These are phyloP conservation scores for Amanita subjunquillea DNA, from an alignment of 768 basidiomycete species.

Conservation along the genomic window DNA sequence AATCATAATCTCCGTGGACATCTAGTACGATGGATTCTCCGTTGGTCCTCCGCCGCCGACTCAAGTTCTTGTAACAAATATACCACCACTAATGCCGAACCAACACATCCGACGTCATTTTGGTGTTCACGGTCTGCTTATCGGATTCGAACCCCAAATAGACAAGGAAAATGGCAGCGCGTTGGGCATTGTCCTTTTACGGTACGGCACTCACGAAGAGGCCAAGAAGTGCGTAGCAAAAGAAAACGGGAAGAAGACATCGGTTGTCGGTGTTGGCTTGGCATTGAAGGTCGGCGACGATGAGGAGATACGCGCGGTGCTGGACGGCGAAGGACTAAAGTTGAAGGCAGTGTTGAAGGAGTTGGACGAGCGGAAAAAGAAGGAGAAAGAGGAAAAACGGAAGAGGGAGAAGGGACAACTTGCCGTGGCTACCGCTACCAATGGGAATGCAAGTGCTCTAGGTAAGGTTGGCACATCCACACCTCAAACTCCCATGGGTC, in stretches of 20 bases:
- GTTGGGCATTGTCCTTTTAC: constrained; percentile 74
- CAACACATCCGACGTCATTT: constrained; percentile 60
- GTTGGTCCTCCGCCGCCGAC: constrained; percentile 63
- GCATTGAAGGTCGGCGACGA: constrained; percentile 22
- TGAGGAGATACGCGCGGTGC: constrained; percentile 62
- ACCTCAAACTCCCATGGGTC: constrained; percentile 9
- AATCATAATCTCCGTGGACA: neutral
- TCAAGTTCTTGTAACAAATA: constrained; percentile 59
- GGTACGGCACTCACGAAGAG: constrained; percentile 53
- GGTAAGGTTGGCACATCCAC: constrained; percentile 8
- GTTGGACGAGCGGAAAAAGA: constrained; percentile 44
- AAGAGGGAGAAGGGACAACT: constrained; percentile 17
- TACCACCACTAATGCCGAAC: constrained; percentile 64
- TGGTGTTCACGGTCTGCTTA: constrained; percentile 45
- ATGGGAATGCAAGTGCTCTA: constrained; percentile 9
- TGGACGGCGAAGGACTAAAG: constrained; percentile 67
- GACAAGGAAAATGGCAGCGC: constrained; percentile 74
- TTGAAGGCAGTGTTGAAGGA: constrained; percentile 59
- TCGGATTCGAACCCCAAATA: constrained; percentile 66
- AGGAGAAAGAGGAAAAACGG: constrained; percentile 35
- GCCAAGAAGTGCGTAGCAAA: constrained; percentile 56
- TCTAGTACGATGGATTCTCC: constrained; percentile 69
- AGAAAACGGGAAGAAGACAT: constrained; percentile 55
- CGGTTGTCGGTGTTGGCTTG: constrained; percentile 24
- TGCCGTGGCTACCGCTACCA: constrained; percentile 1